phyloP scores from a whole-genome alignment of 2,329 filamentous ascomycete species.

The Nannizzia gypsea region DNA sequence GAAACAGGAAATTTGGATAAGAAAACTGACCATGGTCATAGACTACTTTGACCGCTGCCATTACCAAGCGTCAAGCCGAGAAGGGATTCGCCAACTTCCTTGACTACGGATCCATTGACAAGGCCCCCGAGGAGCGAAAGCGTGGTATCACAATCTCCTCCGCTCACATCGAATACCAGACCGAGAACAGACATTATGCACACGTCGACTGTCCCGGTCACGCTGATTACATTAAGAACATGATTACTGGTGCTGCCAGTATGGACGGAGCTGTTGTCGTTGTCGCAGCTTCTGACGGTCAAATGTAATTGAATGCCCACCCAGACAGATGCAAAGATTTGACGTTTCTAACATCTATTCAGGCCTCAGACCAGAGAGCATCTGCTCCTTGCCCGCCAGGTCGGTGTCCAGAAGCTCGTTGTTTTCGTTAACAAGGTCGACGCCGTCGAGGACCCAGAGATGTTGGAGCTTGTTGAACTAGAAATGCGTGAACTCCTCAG shows the following conservation, averaged over 20 bases:
- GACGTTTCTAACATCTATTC: slow-evolving; percentile 15
- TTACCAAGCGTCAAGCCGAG: slow-evolving; percentile 94
- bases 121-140: slow-evolving; percentile 98
- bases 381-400: slow-evolving; percentile 91
- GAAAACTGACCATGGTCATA: slow-evolving; percentile 31
- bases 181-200: slow-evolving; percentile 88
- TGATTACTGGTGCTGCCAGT: slow-evolving; percentile 98
- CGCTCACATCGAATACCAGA: slow-evolving; percentile 96
- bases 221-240: slow-evolving; percentile 99
- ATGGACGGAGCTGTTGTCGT: slow-evolving; percentile 99
- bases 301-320: slow-evolving; percentile 53
- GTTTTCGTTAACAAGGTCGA: slow-evolving; percentile 99
- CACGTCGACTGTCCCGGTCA: slow-evolving; percentile 99
- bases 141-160: slow-evolving; percentile 99
- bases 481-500: slow-evolving; percentile 96
- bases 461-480: slow-evolving; percentile 99
- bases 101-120: slow-evolving; percentile 96
- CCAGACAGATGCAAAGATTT: background rate
- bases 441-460: slow-evolving; percentile 92
- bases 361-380: slow-evolving; percentile 96
- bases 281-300: slow-evolving; percentile 93
- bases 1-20: background rate
- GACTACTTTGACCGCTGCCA: slow-evolving; percentile 96
- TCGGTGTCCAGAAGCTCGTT: slow-evolving; percentile 94
- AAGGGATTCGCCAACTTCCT: slow-evolving; percentile 91